A percentile compares a stretch with the other conserved stretches of the same genome.
These are phyloP conservation scores for Fulvia fulva DNA, from an alignment of 2,329 filamentous ascomycete genomes.

Conservation along the genomic window DNA sequence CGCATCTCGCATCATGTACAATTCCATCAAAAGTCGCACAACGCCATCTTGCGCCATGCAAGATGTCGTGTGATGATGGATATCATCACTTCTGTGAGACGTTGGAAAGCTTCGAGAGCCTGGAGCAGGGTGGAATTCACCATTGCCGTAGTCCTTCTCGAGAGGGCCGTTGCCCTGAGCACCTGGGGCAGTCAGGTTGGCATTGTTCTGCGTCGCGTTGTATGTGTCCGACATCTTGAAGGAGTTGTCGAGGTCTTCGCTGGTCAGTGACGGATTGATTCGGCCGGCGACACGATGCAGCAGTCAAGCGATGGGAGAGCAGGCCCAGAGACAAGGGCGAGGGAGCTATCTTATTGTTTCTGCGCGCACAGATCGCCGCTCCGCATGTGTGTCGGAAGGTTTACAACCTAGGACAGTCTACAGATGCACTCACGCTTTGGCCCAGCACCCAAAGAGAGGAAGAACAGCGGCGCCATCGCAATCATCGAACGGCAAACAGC, in stretches of 20 bases:
- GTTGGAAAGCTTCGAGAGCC: neutral
- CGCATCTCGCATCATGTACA: neutral
- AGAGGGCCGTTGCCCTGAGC: conserved; percentile 25
- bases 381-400: conserved; percentile 10
- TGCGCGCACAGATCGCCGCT: conserved; percentile 14
- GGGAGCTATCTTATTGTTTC: conserved; percentile 14
- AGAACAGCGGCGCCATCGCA: conserved; percentile 7
- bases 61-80: neutral
- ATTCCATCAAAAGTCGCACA: neutral
- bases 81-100: neutral
- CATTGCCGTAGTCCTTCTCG: conserved; percentile 45
- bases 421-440: conserved; percentile 15
- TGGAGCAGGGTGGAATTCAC: conserved; percentile 15
- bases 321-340: conserved; percentile 8
- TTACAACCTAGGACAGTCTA: conserved; percentile 11
- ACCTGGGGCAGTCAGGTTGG: conserved; percentile 24
- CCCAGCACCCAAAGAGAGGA: conserved; percentile 8
- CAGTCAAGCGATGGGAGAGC: conserved; percentile 4
- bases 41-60: neutral
- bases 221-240: conserved; percentile 18
- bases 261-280: conserved; percentile 1
- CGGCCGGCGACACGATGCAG: conserved; percentile 3
- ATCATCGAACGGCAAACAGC: conserved; percentile 14
- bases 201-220: conserved; percentile 26
- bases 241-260: conserved; percentile 5